Percentiles rank a stretch among this genome's conserved stretches.
phyloP scores from a whole-genome alignment of 2,329 filamentous ascomycete species.

The Metarhizium sp. region DNA sequence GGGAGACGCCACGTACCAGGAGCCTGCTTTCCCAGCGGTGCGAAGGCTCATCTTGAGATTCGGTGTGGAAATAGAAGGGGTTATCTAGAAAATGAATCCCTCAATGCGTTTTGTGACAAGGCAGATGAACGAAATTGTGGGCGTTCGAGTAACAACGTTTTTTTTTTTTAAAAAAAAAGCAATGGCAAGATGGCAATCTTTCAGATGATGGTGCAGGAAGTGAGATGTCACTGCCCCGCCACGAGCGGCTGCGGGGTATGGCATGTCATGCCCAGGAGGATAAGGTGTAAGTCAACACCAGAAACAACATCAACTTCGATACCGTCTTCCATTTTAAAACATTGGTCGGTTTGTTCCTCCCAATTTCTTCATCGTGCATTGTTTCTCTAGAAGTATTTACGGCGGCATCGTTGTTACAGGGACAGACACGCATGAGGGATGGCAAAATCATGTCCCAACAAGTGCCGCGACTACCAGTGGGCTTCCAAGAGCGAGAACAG shows the following conservation, averaged over 20 bases:
- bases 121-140: neutral
- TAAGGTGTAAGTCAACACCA: neutral
- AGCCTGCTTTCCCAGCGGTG: conserved; percentile 58
- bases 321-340: too few relatives aligned
- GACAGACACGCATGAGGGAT: too few relatives aligned
- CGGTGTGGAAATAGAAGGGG: neutral
- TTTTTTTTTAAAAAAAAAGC: neutral
- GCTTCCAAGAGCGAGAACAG: too few relatives aligned
- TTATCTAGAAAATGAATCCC: neutral
- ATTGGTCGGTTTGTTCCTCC: too few relatives aligned
- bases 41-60: conserved; percentile 2
- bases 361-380: too few relatives aligned
- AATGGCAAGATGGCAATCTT: neutral
- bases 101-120: neutral
- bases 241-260: neutral
- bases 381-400: too few relatives aligned
- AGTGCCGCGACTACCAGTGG: too few relatives aligned
- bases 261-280: neutral
- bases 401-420: too few relatives aligned
- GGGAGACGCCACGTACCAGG: conserved; percentile 69
- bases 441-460: too few relatives aligned
- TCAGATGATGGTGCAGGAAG: neutral
- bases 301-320: too few relatives aligned
- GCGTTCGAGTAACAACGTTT: neutral
- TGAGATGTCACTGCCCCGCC: neutral